These are phyloP conservation scores for Panicum miliaceum DNA, from an alignment of 176 grass and related monocot genomes.

Conservation along the genomic window DNA sequence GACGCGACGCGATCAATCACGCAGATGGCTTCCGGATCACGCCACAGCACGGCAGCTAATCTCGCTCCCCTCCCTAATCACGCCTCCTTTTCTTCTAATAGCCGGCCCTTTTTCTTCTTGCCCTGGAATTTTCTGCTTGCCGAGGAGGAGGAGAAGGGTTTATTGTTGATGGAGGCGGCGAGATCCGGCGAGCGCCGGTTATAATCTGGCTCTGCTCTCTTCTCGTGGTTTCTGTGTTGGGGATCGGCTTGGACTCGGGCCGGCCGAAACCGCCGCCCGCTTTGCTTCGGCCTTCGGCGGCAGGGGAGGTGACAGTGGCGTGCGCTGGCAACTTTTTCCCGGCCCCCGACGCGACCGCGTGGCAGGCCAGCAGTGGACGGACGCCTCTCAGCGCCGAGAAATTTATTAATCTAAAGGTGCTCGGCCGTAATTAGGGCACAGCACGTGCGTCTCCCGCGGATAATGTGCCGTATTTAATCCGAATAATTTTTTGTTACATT, in stretches of 20 bases:
- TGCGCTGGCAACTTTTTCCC: neutral
- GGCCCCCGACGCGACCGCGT: neutral
- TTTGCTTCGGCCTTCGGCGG: neutral
- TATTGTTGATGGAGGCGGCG: neutral
- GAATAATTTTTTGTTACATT: no score
- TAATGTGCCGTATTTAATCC: no score
- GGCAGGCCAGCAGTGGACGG: neutral
- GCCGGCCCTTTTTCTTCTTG: neutral
- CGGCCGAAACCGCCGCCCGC: slow-evolving; percentile 13
- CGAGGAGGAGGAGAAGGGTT: neutral
- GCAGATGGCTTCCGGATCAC: neutral
- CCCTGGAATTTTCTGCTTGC: neutral
- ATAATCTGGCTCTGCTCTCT: neutral
- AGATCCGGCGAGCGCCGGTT: neutral
- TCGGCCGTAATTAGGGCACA: no score
- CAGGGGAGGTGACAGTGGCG: neutral
- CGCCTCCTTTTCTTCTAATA: neutral
- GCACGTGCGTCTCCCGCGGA: neutral
- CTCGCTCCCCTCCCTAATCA: slow-evolving; percentile 19
- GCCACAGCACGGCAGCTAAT: slow-evolving; percentile 10
- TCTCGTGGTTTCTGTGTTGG: neutral
- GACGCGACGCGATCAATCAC: slow-evolving; percentile 3
- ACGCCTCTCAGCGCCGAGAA: neutral
- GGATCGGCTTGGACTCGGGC: neutral
- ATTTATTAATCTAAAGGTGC: no score